Percentiles rank a stretch among this genome's conserved stretches.
Evolutionary conservation across 208 protist genomes (phyloP).

Genomic region (Leishmania martiniquensis): DNA sequence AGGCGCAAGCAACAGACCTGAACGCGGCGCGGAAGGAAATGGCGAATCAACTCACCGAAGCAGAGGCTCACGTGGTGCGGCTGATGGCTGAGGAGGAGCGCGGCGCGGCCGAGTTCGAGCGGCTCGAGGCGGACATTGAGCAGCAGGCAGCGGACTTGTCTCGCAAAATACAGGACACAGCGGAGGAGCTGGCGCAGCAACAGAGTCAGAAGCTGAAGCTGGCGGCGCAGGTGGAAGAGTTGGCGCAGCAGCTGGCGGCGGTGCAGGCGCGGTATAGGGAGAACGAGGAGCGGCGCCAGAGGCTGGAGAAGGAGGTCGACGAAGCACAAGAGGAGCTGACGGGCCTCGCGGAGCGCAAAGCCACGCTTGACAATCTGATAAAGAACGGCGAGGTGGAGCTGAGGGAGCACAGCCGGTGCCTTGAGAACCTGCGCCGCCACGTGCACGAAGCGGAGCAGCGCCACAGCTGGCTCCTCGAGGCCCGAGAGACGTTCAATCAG

Average conservation of each 20-base stretch:
- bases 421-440: constrained; percentile 55
- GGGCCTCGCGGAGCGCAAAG: constrained; percentile 57
- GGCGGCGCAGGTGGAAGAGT: constrained; percentile 35
- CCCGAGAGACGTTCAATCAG: constrained; percentile 50
- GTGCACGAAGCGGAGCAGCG: constrained; percentile 68
- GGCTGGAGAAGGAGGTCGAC: constrained; percentile 79
- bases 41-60: constrained; percentile 55
- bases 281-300: constrained; percentile 53
- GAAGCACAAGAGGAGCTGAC: constrained; percentile 79
- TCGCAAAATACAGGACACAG: constrained; percentile 52
- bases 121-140: constrained; percentile 76
- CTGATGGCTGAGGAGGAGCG: constrained; percentile 57
- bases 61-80: constrained; percentile 41
- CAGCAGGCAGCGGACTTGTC: constrained; percentile 60
- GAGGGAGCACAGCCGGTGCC: constrained; percentile 41
- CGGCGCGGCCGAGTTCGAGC: constrained; percentile 69
- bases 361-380: constrained; percentile 59
- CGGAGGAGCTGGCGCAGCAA: constrained; percentile 63
- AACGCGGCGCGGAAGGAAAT: constrained; percentile 45
- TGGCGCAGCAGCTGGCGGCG: constrained; percentile 38
- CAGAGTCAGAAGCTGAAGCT: constrained; percentile 43
- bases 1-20: constrained; percentile 41
- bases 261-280: constrained; percentile 45
- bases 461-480: constrained; percentile 61
- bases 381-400: constrained; percentile 88